Evolutionary conservation across 140 eudicot genomes (phyloP).

Genomic region (Erigeron philadelphicus): DNA sequence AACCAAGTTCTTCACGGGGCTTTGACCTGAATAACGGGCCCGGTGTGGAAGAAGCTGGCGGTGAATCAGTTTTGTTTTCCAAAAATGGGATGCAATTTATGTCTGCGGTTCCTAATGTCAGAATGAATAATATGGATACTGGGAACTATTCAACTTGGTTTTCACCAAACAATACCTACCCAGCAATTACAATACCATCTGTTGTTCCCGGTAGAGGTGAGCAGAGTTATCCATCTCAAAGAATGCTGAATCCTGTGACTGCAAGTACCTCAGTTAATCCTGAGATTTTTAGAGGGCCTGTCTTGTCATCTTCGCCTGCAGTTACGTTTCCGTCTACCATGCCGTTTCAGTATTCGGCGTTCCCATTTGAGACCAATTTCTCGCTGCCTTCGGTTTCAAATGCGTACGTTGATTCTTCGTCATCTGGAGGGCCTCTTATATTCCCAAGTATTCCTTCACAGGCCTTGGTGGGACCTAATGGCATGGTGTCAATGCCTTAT

Average conservation of each 20-base stretch:
- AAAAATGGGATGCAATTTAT: constrained; percentile 37
- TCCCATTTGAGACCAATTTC: constrained; percentile 63
- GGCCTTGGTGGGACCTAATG: constrained; percentile 45
- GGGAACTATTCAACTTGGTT: constrained; percentile 58
- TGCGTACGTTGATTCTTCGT: constrained; percentile 45
- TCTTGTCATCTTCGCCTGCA: constrained; percentile 82
- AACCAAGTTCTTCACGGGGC: constrained; percentile 42
- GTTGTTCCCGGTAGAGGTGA: constrained; percentile 42
- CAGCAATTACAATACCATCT: constrained; percentile 45
- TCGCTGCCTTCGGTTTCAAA: constrained; percentile 61
- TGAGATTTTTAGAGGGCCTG: constrained; percentile 52
- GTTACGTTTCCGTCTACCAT: constrained; percentile 38
- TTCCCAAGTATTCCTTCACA: constrained; percentile 53
- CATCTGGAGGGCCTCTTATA: constrained; percentile 56
- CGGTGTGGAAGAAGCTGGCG: constrained; percentile 49
- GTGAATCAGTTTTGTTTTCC: constrained; percentile 31
- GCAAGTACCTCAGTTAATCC: constrained; percentile 42
- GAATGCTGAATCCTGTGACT: constrained; percentile 40
- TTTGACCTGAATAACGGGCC: constrained; percentile 82
- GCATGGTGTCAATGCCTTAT: constrained; percentile 50
- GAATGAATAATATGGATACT: constrained; percentile 47
- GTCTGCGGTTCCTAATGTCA: constrained; percentile 36
- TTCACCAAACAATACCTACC: constrained; percentile 55
- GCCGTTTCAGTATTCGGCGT: constrained; percentile 58
- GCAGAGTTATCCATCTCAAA: constrained; percentile 43